Base-by-base conservation (phyloP, 768 basidiomycete species). In the Austroboletus eburneus region DNA sequence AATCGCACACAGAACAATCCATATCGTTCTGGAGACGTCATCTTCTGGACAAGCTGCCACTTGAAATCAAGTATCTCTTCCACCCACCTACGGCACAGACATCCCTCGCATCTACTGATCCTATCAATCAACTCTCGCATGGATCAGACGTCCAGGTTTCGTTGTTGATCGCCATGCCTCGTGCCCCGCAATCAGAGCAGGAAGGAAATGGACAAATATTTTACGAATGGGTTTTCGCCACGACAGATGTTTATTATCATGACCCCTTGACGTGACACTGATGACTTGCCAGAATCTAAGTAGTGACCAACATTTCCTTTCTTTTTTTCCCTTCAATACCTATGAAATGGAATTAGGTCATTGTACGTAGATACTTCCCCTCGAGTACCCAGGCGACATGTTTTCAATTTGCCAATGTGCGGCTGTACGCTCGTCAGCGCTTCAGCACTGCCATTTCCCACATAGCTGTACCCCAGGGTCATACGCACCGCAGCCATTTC, bases 91-190 rank as follows among this genome's bases (percentile, higher is more conserved):
- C 50, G 18, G 42, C 56, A 9, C 39, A 49, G 10, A 14, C 20
- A 22, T 24, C 42, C 14, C 18, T 29, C 34, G 24, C 18, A 39
- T 17, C 44, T 13, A 36, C 12, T 23, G 38, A 51, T 43, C 24
- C 34, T 27, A 16, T 48, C n/a, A 24, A 34, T 9, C 45, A 50
- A 20, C 52, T 53, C 25, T 49, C 42, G 3, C 35, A 57, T 22
- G 52, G 50, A 40, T 61, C 62, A 13, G 44, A 62, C 17, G 29
- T 68, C 40, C 64, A 54, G 32, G 42, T 68, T 25, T 58, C 56
- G 13, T 35, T 66, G 17, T n/a, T 66, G 41, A 57, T 66, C 12
- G 48, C 49, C 18, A 68, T 66, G 65, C 65, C 65, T 34, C 50
- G 33, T 16, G 42, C 46, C 14, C 45, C 50, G 42, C 51, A 35